Percentiles rank a stretch among this genome's conserved stretches.
These are phyloP conservation scores for Candida fluviatilis DNA, from an alignment of 805 yeast species.

Conservation along the genomic window DNA sequence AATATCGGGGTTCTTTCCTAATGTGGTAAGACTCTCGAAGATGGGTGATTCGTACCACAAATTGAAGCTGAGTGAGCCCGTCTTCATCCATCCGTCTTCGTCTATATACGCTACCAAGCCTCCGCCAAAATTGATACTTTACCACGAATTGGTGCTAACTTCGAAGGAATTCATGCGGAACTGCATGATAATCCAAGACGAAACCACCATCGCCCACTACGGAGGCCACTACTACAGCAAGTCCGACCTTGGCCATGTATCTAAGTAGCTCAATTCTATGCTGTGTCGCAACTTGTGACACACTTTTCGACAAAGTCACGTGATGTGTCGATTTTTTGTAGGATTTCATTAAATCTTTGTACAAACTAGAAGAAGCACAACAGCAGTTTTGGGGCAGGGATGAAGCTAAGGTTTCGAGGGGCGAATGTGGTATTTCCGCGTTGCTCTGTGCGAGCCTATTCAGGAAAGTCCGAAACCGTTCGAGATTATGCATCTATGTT, in stretches of 20 bases:
- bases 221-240: constrained; percentile 3
- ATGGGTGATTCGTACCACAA: constrained; percentile 69
- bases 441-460: too few relatives aligned
- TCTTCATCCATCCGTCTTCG: constrained; percentile 83
- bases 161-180: constrained; percentile 86
- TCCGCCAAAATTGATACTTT: constrained; percentile 69
- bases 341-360: too few relatives aligned
- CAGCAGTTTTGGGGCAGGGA: too few relatives aligned
- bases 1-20: constrained; percentile 66
- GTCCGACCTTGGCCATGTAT: not conserved
- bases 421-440: too few relatives aligned
- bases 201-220: constrained; percentile 8
- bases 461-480: too few relatives aligned
- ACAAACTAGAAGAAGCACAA: too few relatives aligned
- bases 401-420: too few relatives aligned
- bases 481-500: too few relatives aligned
- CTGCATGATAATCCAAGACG: constrained; percentile 66
- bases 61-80: constrained; percentile 64
- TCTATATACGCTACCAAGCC: constrained; percentile 61
- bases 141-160: constrained; percentile 81
- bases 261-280: too few relatives aligned
- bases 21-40: constrained; percentile 54
- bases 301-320: too few relatives aligned
- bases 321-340: too few relatives aligned
- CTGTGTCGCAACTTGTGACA: too few relatives aligned